Percentiles rank a stretch among this genome's conserved stretches.
These are phyloP conservation scores for Fraxinus baroniana DNA, from an alignment of 305 asterid species.

Conservation along the genomic window DNA sequence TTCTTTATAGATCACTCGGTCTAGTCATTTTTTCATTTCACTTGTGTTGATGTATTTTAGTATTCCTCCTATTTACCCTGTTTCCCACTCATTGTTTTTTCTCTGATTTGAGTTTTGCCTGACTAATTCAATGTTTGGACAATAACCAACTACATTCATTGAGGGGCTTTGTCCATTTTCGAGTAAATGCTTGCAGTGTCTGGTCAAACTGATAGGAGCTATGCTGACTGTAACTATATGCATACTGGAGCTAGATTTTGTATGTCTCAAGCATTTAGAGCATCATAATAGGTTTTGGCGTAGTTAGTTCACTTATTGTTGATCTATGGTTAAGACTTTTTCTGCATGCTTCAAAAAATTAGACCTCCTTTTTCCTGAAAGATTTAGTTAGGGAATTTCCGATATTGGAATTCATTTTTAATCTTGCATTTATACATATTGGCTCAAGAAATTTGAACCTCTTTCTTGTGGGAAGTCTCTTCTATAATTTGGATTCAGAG, in stretches of 20 bases:
- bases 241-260: neutral
- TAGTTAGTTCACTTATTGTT: neutral
- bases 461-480: neutral
- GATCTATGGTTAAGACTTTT: neutral
- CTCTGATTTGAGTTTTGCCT: neutral
- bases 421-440: neutral
- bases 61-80: neutral
- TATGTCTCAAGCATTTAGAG: neutral
- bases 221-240: neutral
- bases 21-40: neutral
- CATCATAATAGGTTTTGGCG: neutral
- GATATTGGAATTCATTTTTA: neutral
- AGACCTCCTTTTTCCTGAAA: neutral
- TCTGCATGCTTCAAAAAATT: neutral
- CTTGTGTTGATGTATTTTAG: neutral
- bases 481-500: neutral
- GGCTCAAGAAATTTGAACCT: neutral
- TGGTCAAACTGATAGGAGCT: neutral
- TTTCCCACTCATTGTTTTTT: neutral
- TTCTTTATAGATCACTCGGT: neutral
- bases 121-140: neutral
- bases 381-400: neutral
- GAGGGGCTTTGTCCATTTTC: neutral
- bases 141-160: neutral
- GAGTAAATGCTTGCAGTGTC: neutral